phyloP scores from a whole-genome alignment of 1,284 basidiomycete species.

The Sphagnurus paluster region DNA sequence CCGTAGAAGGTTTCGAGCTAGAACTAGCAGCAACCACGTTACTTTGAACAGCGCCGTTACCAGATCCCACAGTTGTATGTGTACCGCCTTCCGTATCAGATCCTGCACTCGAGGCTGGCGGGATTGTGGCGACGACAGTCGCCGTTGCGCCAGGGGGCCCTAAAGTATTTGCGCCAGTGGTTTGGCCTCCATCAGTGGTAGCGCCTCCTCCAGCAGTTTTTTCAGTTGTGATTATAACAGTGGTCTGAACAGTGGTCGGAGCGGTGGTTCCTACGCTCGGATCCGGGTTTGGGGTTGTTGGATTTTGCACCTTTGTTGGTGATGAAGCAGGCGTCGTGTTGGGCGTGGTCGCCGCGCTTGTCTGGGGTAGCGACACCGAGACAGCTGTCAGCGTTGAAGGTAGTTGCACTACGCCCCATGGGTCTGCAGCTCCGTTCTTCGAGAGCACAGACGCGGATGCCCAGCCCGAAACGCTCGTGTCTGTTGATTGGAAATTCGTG shows the following conservation, averaged over 20 bases:
- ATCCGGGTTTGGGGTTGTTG: not conserved
- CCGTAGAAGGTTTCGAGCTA: not conserved
- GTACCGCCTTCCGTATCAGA: not conserved
- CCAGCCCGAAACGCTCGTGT: slow-evolving; percentile 10
- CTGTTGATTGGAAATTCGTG: slow-evolving; percentile 3
- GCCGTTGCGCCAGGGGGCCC: too few species aligned
- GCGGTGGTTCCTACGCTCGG: not conserved
- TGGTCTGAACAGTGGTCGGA: not conserved
- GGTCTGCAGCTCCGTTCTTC: slow-evolving; percentile 4
- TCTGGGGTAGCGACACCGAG: not conserved
- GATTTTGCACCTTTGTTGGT: too few species aligned
- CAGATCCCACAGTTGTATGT: not conserved
- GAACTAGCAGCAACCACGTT: too few species aligned
- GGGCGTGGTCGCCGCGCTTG: not conserved
- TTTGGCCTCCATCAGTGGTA: too few species aligned
- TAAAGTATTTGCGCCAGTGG: too few species aligned
- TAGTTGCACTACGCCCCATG: slow-evolving; percentile 1
- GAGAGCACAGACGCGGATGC: slow-evolving; percentile 1
- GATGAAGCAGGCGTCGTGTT: too few species aligned
- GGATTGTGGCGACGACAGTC: too few species aligned
- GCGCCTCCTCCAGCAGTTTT: not conserved
- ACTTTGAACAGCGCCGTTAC: not conserved
- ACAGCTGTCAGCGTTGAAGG: slow-evolving; percentile 3
- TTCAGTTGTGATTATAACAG: not conserved
- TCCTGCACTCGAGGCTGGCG: not conserved